Evolutionary conservation across 2,329 filamentous ascomycete genomes (phyloP), one percentile per base, ranked within the genome.

Genomic region (Trichoderma cornu-damae): DNA sequence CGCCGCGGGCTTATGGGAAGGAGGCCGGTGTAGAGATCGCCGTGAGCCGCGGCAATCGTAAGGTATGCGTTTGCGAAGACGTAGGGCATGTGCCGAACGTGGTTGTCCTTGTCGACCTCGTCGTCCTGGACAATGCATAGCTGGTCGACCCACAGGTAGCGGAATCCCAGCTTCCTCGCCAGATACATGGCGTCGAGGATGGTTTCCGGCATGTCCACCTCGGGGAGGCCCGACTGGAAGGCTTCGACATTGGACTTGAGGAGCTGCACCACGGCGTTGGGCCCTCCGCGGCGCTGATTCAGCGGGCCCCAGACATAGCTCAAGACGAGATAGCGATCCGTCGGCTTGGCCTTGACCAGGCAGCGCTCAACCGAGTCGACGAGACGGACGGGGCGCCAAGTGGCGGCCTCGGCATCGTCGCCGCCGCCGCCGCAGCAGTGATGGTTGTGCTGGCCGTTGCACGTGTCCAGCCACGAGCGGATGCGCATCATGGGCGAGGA

Each of bases 41-140:
- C 73, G n/a, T 72, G 63, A 2, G 74, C 75, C 2, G 74, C 74
- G 22, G 77, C 68, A 8, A 79, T 72, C 18, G 73, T 76, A 30
- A 79, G 69, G 54, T 73, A 73, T 14, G 77, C 72, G 57, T 76
- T 74, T 20, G 73, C 66, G 62, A 77, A 79, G 38, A 78, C 67
- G 54, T 69, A 73, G 8, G 74, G 74, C 76, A 79, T 78, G 60
- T 76, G 69, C 37, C 67, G 66, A 43, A 76, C 65, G 53, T 77
- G 71, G n/a, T 68, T 66, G 24, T 71, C 70, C 62, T 70, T 70
- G 59, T 75, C 71, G 18, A 65, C 64, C 11, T 68, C 66, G 55
- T 77, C 73, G 54, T 77, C 74, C 61, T 79, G 77, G 4, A 75
- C 68, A 56, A 77, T 75, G 52, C 75, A 77, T 47, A 77, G 66